Evolutionary conservation across 495 filamentous ascomycete species (phyloP).

Genomic region (Talaromyces stipitatus): DNA sequence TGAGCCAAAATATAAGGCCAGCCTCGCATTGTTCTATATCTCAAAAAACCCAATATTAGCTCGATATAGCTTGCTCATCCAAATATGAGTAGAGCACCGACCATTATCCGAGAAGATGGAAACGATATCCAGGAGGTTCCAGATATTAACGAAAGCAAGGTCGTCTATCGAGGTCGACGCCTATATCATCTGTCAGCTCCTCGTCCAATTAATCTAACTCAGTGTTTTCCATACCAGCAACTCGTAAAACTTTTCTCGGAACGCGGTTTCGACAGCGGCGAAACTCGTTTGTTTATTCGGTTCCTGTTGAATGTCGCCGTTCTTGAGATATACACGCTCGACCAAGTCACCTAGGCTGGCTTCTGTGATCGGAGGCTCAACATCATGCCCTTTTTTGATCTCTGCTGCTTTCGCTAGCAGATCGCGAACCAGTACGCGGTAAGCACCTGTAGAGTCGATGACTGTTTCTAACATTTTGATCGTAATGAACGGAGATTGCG

Average conservation of each 20-base stretch:
- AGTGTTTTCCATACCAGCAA: slow-evolving; percentile 48
- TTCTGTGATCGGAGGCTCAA: slow-evolving; percentile 73
- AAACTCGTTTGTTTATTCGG: slow-evolving; percentile 39
- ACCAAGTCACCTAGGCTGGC: slow-evolving; percentile 26
- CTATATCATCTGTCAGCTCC: slow-evolving; percentile 31
- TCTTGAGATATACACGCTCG: slow-evolving; percentile 27
- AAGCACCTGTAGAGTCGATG: slow-evolving; percentile 47
- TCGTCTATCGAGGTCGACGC: slow-evolving; percentile 63
- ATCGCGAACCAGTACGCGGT: slow-evolving; percentile 46
- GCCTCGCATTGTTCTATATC: slow-evolving; percentile 69
- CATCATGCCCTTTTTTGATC: slow-evolving; percentile 55
- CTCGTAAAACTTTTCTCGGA: slow-evolving; percentile 66
- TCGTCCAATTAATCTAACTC: neutral
- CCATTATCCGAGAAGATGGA: slow-evolving; percentile 76
- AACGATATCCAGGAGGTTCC: slow-evolving; percentile 89
- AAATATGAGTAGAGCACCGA: slow-evolving; percentile 21
- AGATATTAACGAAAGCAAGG: slow-evolving; percentile 69
- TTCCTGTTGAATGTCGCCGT: slow-evolving; percentile 19
- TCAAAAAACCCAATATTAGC: slow-evolving; percentile 15
- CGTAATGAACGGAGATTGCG: neutral
- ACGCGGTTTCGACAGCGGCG: slow-evolving; percentile 70
- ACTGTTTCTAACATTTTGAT: slow-evolving; percentile 42
- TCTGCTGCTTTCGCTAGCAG: slow-evolving; percentile 58
- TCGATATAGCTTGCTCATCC: neutral
- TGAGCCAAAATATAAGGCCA: slow-evolving; percentile 76